Conservation (phyloP, 1,284 basidiomycete species). For the Apiotrichum mycotoxinovorans region DNA sequence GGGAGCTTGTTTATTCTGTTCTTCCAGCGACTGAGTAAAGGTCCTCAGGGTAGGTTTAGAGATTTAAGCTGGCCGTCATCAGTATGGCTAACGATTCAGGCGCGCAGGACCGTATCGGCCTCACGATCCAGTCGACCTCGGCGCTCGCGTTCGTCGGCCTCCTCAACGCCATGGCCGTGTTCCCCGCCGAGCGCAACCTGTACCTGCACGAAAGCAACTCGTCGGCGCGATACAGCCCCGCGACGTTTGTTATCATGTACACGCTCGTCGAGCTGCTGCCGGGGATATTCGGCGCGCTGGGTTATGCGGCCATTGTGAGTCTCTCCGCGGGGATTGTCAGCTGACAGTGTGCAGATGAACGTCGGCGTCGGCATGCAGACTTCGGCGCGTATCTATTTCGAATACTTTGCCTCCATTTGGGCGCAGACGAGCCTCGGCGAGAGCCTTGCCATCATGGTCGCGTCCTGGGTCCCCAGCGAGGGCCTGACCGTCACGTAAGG, state of each 20-base stretch:
- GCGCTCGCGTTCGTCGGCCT: constrained; percentile 48
- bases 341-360: constrained; percentile 42
- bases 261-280: constrained; percentile 50
- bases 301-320: constrained; percentile 34
- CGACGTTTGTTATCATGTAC: constrained; percentile 51
- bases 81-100: constrained; percentile 15
- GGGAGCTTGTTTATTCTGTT: constrained; percentile 50
- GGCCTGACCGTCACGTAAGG: constrained; percentile 40
- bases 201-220: constrained; percentile 51
- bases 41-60: constrained; percentile 33
- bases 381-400: constrained; percentile 49
- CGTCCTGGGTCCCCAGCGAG: constrained; percentile 34
- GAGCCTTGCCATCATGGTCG: constrained; percentile 40
- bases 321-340: background rate
- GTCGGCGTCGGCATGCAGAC: constrained; percentile 51
- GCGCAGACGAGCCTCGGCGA: constrained; percentile 49
- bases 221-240: constrained; percentile 49
- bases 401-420: constrained; percentile 50
- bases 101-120: constrained; percentile 52
- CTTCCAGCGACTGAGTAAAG: constrained; percentile 47
- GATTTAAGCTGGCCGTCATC: no score
- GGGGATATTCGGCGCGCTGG: constrained; percentile 41
- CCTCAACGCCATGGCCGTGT: constrained; percentile 51
- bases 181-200: constrained; percentile 50
- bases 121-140: constrained; percentile 39